Evolutionary conservation across 805 yeast genomes (phyloP), one percentile per base, ranked within the genome.

Genomic region (Wilhelminamyces savonicus): DNA sequence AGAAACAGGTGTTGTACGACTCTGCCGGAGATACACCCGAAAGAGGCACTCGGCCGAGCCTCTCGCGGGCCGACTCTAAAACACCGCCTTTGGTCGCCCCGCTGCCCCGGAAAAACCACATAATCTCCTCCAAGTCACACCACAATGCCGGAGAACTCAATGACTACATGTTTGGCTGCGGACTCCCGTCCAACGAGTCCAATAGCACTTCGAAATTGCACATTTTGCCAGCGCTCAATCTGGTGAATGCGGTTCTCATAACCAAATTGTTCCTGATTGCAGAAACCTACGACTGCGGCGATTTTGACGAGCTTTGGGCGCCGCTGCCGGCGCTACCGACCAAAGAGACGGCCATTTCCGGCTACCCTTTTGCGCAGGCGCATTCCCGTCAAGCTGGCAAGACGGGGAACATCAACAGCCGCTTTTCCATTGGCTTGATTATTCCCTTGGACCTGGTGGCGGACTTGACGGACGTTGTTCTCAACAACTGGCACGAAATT

Each of bases 161-260:
- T 16, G 69, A 68, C 32, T 69, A 62, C 39, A 70, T 74, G 71
- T 74, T 73, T 48, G 80, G 80, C 9, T 66, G 71, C 29, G 78
- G 79, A 1, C 52, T 74, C 19, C 72, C 75, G 7, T 52, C 69
- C 6, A 69, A 59, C 34, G 76, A 73, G 32, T 48, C 57, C 12
- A 54, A 56, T 13, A 48, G 61, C 14, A 48, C 64, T 9, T 67
- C 74, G 4, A 74, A 74, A 36, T 43, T 73, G 2, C 78, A 74
- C 45, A 39, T 55, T 25, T 46, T 74, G 12, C 76, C 76, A 2
- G 47, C 62, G 1, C 40, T 70, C 13, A 53, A 61, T 15, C 53
- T 56, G 16, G 52, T 52, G 44, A 53, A 62, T 3, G 60, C 73
- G 3, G 54, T 73, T 5, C 44, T 74, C 13, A 46, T 74, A 21